Evolutionary conservation across 75 land plant genomes (phyloP), one percentile per base, ranked within the genome.

Genomic region (Chamaecyparis obtusa): DNA sequence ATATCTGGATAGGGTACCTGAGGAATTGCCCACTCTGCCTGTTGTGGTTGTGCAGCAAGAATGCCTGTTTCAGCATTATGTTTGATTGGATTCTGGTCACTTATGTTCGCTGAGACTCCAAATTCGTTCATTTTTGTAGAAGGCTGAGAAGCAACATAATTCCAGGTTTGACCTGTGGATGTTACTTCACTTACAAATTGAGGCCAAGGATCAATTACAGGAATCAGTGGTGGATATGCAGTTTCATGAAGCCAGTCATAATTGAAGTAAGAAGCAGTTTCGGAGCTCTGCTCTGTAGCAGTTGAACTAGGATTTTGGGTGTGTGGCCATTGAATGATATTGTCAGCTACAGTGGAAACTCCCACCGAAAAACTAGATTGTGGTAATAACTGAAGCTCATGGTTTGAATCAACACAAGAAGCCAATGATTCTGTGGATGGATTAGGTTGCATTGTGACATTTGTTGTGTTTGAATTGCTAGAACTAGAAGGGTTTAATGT

Each of bases 21-120:
- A 81, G 83, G 51, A 24, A 81, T 24, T 43, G 15, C n/a, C 83
- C 83, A 81, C 15, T 44, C 83, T 81, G 83, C 32, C 83, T 44
- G 51, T 81, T 81, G 83, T 44, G 30, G 30, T 43, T 81, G 49
- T 21, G 49, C 10, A 81, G 48, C 8, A 44, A 81, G 48, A 27
- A 81, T n/a, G 46, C 46, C 83, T 81, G 83, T 27, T 81, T 81
- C 83, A 24, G 83, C 41, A 81, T 81, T 48, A 44, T 81, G 30
- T 24, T 27, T 81, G 30, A 27, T 44, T 19, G 83, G 49, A 46
- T 44, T 81, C 46, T 81, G 83, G 46, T 44, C 49, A 37, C 21
- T 35, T 13, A 76, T 77, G 43, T 77, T 77, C 24, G 3, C 43
- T 1, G 44, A 17, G 80, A 37, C 39, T 77, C 39, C 43, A 37